Conservation (phyloP, 1,284 basidiomycete genomes). For the Sanghuangporus baumii region DNA sequence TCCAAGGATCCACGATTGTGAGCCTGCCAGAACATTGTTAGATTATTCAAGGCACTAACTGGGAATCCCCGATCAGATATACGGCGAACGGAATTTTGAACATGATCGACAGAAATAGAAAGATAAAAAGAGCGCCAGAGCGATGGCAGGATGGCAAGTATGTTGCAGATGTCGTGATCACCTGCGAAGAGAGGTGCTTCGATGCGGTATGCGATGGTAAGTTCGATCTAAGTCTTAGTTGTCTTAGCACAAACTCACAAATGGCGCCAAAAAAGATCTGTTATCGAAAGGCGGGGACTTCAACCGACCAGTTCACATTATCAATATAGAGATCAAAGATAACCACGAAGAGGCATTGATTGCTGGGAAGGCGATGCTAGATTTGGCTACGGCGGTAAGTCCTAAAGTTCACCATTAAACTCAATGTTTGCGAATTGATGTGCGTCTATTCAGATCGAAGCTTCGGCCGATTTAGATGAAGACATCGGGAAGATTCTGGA, state of each 20-base stretch:
- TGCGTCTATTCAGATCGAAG: conserved; percentile 66
- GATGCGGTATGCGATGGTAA: conserved; percentile 97
- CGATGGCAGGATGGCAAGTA: conserved; percentile 92
- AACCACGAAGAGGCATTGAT: conserved; percentile 98
- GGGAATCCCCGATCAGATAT: conserved; percentile 50
- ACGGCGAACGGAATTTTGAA: conserved; percentile 94
- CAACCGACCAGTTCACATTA: conserved; percentile 91
- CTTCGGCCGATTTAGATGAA: conserved; percentile 80
- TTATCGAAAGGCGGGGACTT: conserved; percentile 85
- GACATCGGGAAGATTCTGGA: conserved; percentile 87
- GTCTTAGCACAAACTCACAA: not conserved
- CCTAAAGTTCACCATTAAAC: not conserved
- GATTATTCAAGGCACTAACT: conserved; percentile 10
- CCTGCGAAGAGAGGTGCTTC: conserved; percentile 98
- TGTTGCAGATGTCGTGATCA: conserved; percentile 93
- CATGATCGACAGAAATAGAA: conserved; percentile 96
- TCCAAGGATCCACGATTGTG: conserved; percentile 82
- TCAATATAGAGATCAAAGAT: conserved; percentile 99
- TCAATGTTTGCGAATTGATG: not conserved
- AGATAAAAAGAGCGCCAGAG: conserved; percentile 90
- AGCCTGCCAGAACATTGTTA: conserved; percentile 27
- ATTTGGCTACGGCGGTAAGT: conserved; percentile 85
- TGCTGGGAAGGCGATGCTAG: conserved; percentile 93
- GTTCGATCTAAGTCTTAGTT: conserved; percentile 23
- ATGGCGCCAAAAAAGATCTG: conserved; percentile 55